phyloP scores from a whole-genome alignment of 441 rosid genomes.

The Brassica hybrid region DNA sequence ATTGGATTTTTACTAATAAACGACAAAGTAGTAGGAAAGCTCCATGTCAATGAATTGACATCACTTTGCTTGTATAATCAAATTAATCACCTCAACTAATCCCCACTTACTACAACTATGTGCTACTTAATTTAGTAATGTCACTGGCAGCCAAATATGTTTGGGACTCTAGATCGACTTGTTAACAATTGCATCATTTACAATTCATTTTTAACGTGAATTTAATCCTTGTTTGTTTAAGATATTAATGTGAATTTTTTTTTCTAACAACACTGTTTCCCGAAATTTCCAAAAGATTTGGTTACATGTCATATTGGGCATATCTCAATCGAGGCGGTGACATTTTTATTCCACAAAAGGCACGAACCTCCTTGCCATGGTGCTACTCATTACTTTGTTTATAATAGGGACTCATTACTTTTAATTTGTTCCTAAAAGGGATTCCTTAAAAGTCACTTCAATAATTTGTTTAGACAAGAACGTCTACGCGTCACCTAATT shows the following conservation, averaged over 20 bases:
- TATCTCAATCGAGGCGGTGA: constrained; percentile 32
- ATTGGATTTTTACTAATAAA: constrained; percentile 11
- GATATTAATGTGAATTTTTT: background rate
- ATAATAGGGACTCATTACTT: constrained; percentile 2
- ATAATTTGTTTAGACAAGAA: constrained; percentile 1
- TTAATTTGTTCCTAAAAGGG: background rate
- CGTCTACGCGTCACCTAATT: background rate
- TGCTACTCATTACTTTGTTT: constrained; percentile 34
- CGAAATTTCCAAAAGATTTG: constrained; percentile 16
- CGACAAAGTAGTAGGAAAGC: constrained; percentile 24
- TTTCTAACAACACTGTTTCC: background rate
- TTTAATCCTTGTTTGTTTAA: background rate
- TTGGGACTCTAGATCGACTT: constrained; percentile 7
- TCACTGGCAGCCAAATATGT: constrained; percentile 1
- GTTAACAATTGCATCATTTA: background rate
- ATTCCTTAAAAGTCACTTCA: constrained; percentile 7
- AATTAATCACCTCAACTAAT: constrained; percentile 35
- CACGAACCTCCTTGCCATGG: constrained; percentile 23
- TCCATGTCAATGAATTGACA: constrained; percentile 27
- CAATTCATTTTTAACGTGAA: background rate
- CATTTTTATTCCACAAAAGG: constrained; percentile 32
- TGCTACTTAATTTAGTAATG: constrained; percentile 31
- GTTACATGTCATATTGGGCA: constrained; percentile 34
- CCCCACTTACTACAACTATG: constrained; percentile 36
- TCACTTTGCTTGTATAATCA: constrained; percentile 26